Evolutionary conservation across 352 stramenopile genomes (phyloP).

Genomic region (Phytophthora pseudosyringae): DNA sequence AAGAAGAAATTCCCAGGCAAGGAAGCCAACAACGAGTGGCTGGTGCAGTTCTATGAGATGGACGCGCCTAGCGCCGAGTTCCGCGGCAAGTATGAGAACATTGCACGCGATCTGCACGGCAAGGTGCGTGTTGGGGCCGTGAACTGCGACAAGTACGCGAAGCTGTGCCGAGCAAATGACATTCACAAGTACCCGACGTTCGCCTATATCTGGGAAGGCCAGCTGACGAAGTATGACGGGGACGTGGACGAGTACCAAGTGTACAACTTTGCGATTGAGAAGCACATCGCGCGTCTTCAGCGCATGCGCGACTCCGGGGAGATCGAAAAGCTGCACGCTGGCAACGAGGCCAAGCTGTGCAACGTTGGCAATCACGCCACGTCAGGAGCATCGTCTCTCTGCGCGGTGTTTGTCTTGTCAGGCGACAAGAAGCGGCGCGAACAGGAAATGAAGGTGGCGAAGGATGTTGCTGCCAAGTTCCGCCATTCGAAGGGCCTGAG

Average conservation of each 20-base stretch:
- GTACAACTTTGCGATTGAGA: constrained; percentile 88
- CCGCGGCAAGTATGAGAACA: constrained; percentile 62
- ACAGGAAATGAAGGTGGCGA: constrained; percentile 59
- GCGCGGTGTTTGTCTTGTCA: constrained; percentile 77
- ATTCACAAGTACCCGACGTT: constrained; percentile 60
- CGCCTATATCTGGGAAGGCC: constrained; percentile 71
- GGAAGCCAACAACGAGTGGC: constrained; percentile 79
- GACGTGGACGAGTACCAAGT: constrained; percentile 80
- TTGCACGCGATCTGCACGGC: constrained; percentile 66
- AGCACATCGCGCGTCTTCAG: constrained; percentile 74
- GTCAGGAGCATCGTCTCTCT: constrained; percentile 57
- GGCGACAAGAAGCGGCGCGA: constrained; percentile 42
- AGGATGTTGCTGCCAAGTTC: constrained; percentile 70
- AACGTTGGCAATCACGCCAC: constrained; percentile 74
- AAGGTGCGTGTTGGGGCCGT: constrained; percentile 83
- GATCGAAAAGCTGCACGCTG: constrained; percentile 73
- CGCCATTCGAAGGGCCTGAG: constrained; percentile 66
- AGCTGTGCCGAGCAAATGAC: constrained; percentile 56
- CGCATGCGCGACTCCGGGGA: constrained; percentile 68
- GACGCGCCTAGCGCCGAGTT: constrained; percentile 68
- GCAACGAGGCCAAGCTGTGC: constrained; percentile 81
- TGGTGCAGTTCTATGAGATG: constrained; percentile 81
- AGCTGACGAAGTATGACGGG: constrained; percentile 59
- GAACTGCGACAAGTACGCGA: constrained; percentile 74
- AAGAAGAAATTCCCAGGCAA: constrained; percentile 80